Conservation (phyloP, 805 yeast species). For the Candida awuae region DNA sequence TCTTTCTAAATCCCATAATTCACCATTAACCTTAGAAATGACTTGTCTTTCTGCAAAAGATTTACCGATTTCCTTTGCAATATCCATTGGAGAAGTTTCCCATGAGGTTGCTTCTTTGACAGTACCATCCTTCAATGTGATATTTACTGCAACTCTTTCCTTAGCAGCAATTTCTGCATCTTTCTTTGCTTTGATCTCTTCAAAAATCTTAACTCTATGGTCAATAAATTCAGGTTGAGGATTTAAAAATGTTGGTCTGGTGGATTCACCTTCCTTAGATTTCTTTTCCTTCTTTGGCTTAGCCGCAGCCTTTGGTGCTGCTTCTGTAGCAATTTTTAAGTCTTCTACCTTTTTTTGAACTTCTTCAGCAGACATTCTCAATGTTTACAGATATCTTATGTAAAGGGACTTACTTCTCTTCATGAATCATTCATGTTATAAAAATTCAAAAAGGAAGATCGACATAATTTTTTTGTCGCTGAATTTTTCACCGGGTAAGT, state of each 20-base stretch:
- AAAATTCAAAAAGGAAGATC: background rate
- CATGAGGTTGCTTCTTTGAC: constrained; percentile 70
- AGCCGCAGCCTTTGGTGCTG: constrained; percentile 10
- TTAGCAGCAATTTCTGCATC: constrained; percentile 62
- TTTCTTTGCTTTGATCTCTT: constrained; percentile 67
- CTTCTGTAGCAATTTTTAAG: constrained; percentile 16
- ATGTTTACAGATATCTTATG: background rate
- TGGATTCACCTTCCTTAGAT: constrained; percentile 28
- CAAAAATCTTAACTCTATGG: constrained; percentile 70
- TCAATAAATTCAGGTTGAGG: constrained; percentile 84
- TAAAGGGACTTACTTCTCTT: background rate
- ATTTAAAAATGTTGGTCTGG: constrained; percentile 42
- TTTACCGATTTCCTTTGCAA: constrained; percentile 78
- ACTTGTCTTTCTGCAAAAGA: constrained; percentile 84
- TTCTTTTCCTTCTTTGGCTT: constrained; percentile 22
- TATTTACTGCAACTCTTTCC: constrained; percentile 52
- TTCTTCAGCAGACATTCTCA: constrained; percentile 30
- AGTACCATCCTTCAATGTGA: constrained; percentile 84
- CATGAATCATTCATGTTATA: too few species aligned
- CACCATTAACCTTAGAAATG: constrained; percentile 84
- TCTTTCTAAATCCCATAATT: constrained; percentile 91
- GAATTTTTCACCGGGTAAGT: constrained; percentile 9
- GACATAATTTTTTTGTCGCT: background rate
- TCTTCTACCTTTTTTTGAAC: constrained; percentile 42
- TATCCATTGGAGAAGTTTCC: constrained; percentile 85